Evolutionary conservation across 2,329 filamentous ascomycete species (phyloP), one percentile per base, ranked within the genome.

Genomic region (Nannizziopsis arthrosporioides): DNA sequence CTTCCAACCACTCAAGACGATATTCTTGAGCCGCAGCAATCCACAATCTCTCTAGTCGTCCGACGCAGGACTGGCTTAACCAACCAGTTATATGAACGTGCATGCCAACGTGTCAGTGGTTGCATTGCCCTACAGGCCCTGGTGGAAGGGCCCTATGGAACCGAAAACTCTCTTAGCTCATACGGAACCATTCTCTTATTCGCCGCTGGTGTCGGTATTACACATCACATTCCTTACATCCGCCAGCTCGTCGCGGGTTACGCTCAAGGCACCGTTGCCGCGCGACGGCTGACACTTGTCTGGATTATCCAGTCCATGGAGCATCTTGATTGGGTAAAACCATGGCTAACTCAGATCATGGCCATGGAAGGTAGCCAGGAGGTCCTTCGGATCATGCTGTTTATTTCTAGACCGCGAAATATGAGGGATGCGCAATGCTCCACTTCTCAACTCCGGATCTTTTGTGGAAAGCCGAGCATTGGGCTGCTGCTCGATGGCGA

Each of bases 241-340:
- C 82, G 81, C 48, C 82, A 92, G 44, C 72, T 90, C 3, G 75
- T 90, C 50, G 69, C 80, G 47, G 83, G 83, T 3, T 83, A 77
- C 64, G 78, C 79, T 47, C 71, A 78, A 0, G 78, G 80, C 51
- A 88, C 81, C 1, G 80, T 88, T 34, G 88, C 90, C 3, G 87
- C 86, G 2, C 82, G 88, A 44, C 80, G 82, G 36, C 70, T 96
- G 41, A 85, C 83, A 1, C 78, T 96, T 6, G 79, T 95, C 51
- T 96, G 92, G 92, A 82, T 94, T 60, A 84, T 96, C 54, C 86
- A 92, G 53, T 86, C 88, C 48, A 83, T 84, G 34, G 84, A 94
- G 59, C 82, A 90, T 49, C 76, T 96, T 6, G 87, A 94, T 64
- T 96, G 92, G 90, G 85, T 94, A 51, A 80, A 86, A 6, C 85